Base-by-base conservation (phyloP, 2,329 filamentous ascomycete genomes). In the Colletotrichum camelliae region DNA sequence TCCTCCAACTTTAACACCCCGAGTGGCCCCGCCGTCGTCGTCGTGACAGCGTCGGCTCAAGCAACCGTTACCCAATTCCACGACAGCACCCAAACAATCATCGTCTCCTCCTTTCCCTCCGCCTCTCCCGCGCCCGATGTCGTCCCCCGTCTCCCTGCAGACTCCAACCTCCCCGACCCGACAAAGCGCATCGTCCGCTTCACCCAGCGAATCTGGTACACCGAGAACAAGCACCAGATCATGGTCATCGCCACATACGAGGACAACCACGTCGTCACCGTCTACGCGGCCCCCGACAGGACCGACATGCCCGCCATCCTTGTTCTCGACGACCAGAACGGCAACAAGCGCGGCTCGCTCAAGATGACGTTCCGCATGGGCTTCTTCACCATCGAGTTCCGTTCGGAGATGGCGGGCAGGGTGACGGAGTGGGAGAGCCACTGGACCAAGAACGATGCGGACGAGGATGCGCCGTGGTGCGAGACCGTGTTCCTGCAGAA, bases 51-150 rank as follows among this genome's bases (percentile, higher is more conserved):
- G n/a, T 33, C 58, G 10, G 58, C 58, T 3, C n/a, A 31, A 21
- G 58, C 31, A 0, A 35, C 33, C 0, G 5, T 62, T 0, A 62
- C 58, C n/a, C 10, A 7, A 9, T 21, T 35, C 58, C n/a, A 33
- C 58, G 58, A 62, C 31, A 62, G 18, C n/a, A 35, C 29, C 18
- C 18, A 62, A 9, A 62, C 58, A 1, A 1, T 62, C 58, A 21
- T 31, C 18, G 31, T 62, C 10, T 62, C 31, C 29, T 8, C 29
- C 18, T 31, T 24, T 2, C 6, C 24, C 31, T 37, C 58, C 10
- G 8, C 58, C 1, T 9, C 7, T 15, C 2, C 43, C 6, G 0
- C n/a, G 4, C 43, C 43, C 3, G 43, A 13, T 0, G 43, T 52
- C n/a, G 5, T 21, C 13, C 43, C 43, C 43, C 43, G 43, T 0